Conservation (phyloP, 2,329 filamentous ascomycete species). For the Teratosphaeria destructans region DNA sequence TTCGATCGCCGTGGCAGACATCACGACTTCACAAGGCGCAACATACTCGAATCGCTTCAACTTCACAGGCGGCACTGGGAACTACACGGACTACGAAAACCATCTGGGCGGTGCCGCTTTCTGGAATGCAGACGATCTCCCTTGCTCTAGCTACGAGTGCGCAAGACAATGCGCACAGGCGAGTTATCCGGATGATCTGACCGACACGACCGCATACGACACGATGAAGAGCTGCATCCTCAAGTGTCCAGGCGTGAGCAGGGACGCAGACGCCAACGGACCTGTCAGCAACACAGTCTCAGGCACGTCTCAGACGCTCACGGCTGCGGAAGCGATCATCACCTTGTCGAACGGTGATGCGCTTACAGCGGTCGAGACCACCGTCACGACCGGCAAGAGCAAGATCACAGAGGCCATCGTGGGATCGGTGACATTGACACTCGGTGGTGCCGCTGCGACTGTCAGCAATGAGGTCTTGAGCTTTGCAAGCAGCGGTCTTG, state of each 20-base stretch:
- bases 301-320: background rate
- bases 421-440: slow-evolving; percentile 9
- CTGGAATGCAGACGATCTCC: slow-evolving; percentile 20
- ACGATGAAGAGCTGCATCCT: slow-evolving; percentile 21
- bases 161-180: slow-evolving; percentile 20
- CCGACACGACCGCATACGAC: slow-evolving; percentile 12
- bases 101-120: slow-evolving; percentile 19
- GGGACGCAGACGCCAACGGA: slow-evolving; percentile 9
- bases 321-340: slow-evolving; percentile 1
- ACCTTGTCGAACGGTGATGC: slow-evolving; percentile 6
- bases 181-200: slow-evolving; percentile 19
- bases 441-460: slow-evolving; percentile 9
- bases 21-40: slow-evolving; percentile 13
- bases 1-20: slow-evolving; percentile 19
- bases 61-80: slow-evolving; percentile 18
- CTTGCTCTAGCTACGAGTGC: slow-evolving; percentile 19
- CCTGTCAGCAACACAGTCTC: slow-evolving; percentile 1
- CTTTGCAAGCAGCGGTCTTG: slow-evolving; percentile 6
- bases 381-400: slow-evolving; percentile 4
- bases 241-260: slow-evolving; percentile 18
- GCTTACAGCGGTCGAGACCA: slow-evolving; percentile 9
- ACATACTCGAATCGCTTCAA: slow-evolving; percentile 20
- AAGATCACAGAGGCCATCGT: slow-evolving; percentile 11
- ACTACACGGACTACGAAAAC: slow-evolving; percentile 21
- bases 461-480: slow-evolving; percentile 8